A percentile compares a stretch with the other conserved stretches of the same genome.
Conservation (phyloP, 768 basidiomycete species). For the Termitomyces sp. region DNA sequence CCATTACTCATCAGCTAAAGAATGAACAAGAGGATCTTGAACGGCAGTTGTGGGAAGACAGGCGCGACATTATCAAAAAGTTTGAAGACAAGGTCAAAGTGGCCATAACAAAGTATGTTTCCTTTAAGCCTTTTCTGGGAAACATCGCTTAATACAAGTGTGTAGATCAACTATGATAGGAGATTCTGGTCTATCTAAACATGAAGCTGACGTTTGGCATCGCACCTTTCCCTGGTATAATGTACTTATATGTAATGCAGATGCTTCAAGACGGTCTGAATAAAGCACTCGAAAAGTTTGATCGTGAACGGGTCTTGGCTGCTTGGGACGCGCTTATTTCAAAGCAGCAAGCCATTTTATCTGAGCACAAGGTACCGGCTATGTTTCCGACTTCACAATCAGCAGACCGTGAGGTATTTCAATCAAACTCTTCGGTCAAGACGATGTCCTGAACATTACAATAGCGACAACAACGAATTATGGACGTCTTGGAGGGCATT, state of each 20-base stretch:
- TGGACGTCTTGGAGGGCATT: constrained; percentile 62
- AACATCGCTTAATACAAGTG: neutral
- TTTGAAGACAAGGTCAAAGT: constrained; percentile 71
- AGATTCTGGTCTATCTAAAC: constrained; percentile 51
- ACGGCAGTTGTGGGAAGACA: constrained; percentile 61
- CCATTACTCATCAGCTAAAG: constrained; percentile 48
- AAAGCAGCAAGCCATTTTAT: constrained; percentile 64
- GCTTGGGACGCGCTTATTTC: constrained; percentile 76
- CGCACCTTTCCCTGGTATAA: neutral
- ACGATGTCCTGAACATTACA: neutral
- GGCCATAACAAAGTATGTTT: constrained; percentile 59
- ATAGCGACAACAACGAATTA: constrained; percentile 67
- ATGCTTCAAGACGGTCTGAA: constrained; percentile 60
- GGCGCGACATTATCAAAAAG: constrained; percentile 53
- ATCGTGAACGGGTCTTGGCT: constrained; percentile 59
- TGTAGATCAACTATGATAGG: constrained; percentile 66
- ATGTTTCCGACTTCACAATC: constrained; percentile 57
- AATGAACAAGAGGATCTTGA: constrained; percentile 69
- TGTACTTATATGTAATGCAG: constrained; percentile 31
- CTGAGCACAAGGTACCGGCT: constrained; percentile 57
- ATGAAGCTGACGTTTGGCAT: constrained; percentile 54
- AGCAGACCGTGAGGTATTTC: constrained; percentile 49
- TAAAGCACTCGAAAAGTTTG: constrained; percentile 63
- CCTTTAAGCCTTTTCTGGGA: neutral
- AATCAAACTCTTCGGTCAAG: neutral